phyloP scores from a whole-genome alignment of 2,329 filamentous ascomycete genomes.

The Phoma herbarum region DNA sequence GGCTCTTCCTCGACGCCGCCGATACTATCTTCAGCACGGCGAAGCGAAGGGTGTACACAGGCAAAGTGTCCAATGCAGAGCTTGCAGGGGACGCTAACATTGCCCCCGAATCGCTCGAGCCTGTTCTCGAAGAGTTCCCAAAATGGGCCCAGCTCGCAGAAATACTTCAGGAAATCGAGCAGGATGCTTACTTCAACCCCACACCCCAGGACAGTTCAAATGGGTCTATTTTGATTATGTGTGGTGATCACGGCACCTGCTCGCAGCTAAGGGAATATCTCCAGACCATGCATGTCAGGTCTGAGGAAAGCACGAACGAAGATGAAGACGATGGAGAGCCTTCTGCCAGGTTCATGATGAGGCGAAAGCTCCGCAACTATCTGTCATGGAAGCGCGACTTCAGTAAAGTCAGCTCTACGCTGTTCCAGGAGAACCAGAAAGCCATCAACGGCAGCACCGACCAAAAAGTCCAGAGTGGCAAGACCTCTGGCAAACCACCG shows the following conservation, averaged over 20 bases:
- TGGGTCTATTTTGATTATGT: constrained; percentile 96
- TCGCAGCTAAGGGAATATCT: constrained; percentile 90
- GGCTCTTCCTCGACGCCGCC: constrained; percentile 94
- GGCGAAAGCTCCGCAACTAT: constrained; percentile 84
- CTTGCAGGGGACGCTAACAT: constrained; percentile 56
- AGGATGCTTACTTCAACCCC: constrained; percentile 86
- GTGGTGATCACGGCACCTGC: constrained; percentile 84
- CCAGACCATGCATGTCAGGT: constrained; percentile 83
- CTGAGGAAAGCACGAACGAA: constrained; percentile 54
- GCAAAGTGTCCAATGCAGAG: constrained; percentile 69
- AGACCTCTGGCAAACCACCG: constrained; percentile 68
- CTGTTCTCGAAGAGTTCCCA: constrained; percentile 90
- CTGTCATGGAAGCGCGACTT: constrained; percentile 91
- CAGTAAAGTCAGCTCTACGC: constrained; percentile 78
- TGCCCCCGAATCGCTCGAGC: constrained; percentile 70
- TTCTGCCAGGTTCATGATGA: constrained; percentile 88
- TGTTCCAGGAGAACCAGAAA: constrained; percentile 83
- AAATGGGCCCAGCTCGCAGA: constrained; percentile 94
- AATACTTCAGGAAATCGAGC: constrained; percentile 90
- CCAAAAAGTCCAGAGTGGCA: constrained; percentile 57
- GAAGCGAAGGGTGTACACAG: constrained; percentile 84
- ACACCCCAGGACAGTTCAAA: constrained; percentile 81
- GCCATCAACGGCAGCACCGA: constrained; percentile 74
- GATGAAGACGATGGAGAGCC: constrained; percentile 64
- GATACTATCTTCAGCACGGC: constrained; percentile 94